Base-by-base conservation (phyloP, 2,329 filamentous ascomycete genomes). In the Penicillium concentricum region DNA sequence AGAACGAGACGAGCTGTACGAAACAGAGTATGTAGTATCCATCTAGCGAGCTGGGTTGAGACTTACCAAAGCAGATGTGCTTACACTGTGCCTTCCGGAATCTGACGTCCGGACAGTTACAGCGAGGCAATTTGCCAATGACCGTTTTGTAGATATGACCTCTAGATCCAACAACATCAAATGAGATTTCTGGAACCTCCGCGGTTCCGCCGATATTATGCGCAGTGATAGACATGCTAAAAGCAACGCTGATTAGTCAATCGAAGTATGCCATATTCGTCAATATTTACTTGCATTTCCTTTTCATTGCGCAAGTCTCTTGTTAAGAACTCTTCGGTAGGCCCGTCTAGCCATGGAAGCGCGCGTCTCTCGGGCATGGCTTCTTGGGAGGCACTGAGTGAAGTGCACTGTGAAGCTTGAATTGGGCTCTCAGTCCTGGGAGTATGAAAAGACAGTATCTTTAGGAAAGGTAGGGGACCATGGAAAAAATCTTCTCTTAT, bases 131-230 rank as follows among this genome's bases (percentile, higher is more conserved):
- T 51, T 81, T 80, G 56, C 73, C 70, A 51, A 88, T 81, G 12
- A 70, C 76, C 34, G 85, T 78, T n/a, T 76, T 81, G 70, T 88
- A 87, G 18, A 87, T 72, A 62, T 87, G 87, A 16, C 85, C 85
- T 0, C 83, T 87, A 5, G 80, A 78, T 18, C 86, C 86, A 32
- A 84, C 83, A 48, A 88, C 79, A 22, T 81, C 73, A 51, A 87
- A 78, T 2, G 69, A 75, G 64, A 87, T 82, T 54, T 74, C 72
- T 0, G 79, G 81, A 3, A 69, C 70, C 9, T 78, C 72, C 2
- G 78, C 74, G 5, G 75, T 78, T 5, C 75, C 77, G 37, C 69
- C 67, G 10, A 80, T 72, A 49, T 69, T 74, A 42, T 84, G 78
- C 41, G 79, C 78, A 22, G 87, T 74, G 8, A 87, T 78, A 54